Evolutionary conservation across 2,329 filamentous ascomycete genomes (phyloP).

Genomic region (Verticillium zaregamsianum): DNA sequence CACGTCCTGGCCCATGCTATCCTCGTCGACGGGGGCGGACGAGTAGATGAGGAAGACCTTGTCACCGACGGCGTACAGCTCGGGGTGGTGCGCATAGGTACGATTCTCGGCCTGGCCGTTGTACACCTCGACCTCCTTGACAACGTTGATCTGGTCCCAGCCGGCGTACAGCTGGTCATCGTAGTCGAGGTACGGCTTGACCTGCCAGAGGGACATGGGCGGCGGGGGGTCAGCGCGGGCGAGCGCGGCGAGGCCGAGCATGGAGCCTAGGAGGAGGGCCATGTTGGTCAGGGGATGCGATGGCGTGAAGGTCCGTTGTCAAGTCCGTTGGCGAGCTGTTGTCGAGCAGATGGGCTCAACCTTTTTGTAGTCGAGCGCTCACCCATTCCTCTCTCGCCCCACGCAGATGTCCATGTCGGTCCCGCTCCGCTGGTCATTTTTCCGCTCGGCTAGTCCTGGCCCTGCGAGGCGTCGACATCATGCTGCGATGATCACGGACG

Average conservation of each 20-base stretch:
- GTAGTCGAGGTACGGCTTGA: conserved; percentile 16
- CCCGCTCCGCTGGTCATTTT: not conserved
- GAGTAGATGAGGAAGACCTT: conserved; percentile 16
- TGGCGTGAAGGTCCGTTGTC: not conserved
- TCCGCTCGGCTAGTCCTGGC: not conserved
- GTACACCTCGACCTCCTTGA: conserved; percentile 16
- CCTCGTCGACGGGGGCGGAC: conserved; percentile 19
- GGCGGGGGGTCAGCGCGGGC: conserved; percentile 4
- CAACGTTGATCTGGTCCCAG: conserved; percentile 17
- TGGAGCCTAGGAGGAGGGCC: not conserved
- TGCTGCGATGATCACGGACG: not conserved
- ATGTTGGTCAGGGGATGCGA: not conserved
- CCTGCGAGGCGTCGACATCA: not conserved
- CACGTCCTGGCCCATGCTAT: conserved; percentile 20
- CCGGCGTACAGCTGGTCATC: conserved; percentile 17
- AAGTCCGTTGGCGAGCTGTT: not conserved
- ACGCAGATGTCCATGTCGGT: not conserved
- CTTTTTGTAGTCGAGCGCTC: not conserved
- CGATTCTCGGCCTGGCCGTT: conserved; percentile 15
- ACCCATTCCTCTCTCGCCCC: not conserved
- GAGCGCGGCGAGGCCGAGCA: not conserved
- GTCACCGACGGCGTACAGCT: conserved; percentile 13
- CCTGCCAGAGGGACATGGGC: conserved; percentile 13
- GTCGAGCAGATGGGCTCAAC: not conserved
- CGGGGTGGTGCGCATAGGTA: conserved; percentile 20